Evolutionary conservation across 2,329 filamentous ascomycete species (phyloP), one percentile per base, ranked within the genome.

Genomic region (Aspergillus costaricaensis): DNA sequence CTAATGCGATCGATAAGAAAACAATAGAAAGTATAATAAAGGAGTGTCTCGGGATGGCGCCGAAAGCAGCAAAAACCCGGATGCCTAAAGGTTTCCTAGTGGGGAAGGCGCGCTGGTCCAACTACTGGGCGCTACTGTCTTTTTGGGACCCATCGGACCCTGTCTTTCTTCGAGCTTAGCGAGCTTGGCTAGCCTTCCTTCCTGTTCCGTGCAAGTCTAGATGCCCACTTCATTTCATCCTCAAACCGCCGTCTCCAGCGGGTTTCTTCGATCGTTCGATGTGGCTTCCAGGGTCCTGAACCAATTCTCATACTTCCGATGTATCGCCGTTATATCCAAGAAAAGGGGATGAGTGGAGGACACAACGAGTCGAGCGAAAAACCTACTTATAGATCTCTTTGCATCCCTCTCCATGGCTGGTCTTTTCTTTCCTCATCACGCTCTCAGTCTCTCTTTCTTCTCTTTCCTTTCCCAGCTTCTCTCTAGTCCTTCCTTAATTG

Each of bases 401-500:
- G n/a, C 7, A n/a, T 17, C 25, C 47, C 14, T 27, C 23, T 27
- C 25, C 8, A 50, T 32, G 23, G 15, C 9, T 36, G 3, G 1
- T 43, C 9, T 47, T 27, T 9, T 43, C 32, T 23, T 41, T 15
- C 17, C 50, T 36, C 57, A 47, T 53, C 38, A 17, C 57, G 10
- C 32, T 48, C 23, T 25, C 51, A 19, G 19, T 23, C 19, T 53
- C 14, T 39, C 39, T 50, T 52, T 53, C 32, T 27, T 44, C n/a
- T 54, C 47, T 39, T 53, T 44, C 23, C 23, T 39, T 53, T 48
- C 27, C 15, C 30, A 30, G 12, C 43, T 17, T 44, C 43, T 39
- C 19, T 49, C 44, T 30, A 49, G 21, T 62, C 60, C 10, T 48
- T 62, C 56, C 48, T 64, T 62, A 47, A 47, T 55, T 41, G 6